Base-by-base conservation (phyloP, 768 basidiomycete genomes). In the Leccinum subgranulosum region DNA sequence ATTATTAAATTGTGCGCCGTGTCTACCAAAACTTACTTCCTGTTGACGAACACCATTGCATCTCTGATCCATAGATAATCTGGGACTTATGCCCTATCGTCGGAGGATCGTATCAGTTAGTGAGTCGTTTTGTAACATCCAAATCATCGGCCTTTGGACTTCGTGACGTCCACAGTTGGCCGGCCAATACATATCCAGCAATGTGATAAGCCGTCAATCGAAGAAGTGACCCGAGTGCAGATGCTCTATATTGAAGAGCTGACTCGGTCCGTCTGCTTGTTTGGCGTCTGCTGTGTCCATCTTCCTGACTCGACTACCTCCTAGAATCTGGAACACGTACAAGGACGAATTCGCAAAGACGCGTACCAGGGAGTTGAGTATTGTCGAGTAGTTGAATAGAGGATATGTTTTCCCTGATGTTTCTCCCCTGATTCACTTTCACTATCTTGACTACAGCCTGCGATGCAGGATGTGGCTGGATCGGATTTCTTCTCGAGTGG, bases 1-100 rank as follows among this genome's bases (percentile, higher is more conserved):
- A 12, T 73, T 99, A 54, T 79, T 98, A 61, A 99, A 98, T 72
- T 99, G 95, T 94, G 62, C 27, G 86, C 25, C 12, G 14, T 66
- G n/a, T 19, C n/a, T 49, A 17, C 29, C 8, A n/a, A 29, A 6
- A 10, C 14, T 29, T 1, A 4, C 17, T 36, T 48, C 2, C 5
- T 9, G 31, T 28, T 15, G 46, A 31, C 17, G 17, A 17, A 28
- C 17, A 10, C 39, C 39, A 41, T 41, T 10, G n/a, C 9, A 19
- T 19, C n/a, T 43, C n/a, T 19, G 41, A 5, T 45, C 11, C 3
- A 3, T 65, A 96, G 95, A 99, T 75, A 98, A 94, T 65, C 77
- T 96, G 60, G 97, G 97, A 2, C 73, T 99, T 57, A 88, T 99
- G 86, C 97, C 97, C 1, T 98, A 96, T 72, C 87, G 97, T 34